Evolutionary conservation across 768 basidiomycete genomes (phyloP).

Genomic region (Russula dissimulans): DNA sequence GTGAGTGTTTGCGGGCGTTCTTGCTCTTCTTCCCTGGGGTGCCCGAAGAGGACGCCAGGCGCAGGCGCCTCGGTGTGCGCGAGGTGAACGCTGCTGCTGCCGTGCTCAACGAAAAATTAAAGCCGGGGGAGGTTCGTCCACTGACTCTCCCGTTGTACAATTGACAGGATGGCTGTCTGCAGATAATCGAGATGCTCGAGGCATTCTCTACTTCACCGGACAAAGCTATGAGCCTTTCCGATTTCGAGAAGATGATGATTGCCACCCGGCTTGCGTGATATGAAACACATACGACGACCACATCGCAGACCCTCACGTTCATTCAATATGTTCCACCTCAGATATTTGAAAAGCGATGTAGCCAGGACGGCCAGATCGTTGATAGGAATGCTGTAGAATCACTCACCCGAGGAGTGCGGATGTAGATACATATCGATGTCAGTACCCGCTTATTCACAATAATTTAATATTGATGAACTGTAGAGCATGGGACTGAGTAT

Average conservation of each 20-base stretch:
- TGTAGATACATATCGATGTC: too few relatives aligned
- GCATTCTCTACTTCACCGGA: slow-evolving; percentile 63
- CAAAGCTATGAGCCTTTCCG: slow-evolving; percentile 53
- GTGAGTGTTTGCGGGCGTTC: slow-evolving; percentile 50
- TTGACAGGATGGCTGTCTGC: background rate
- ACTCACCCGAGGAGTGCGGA: too few relatives aligned
- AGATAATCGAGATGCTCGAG: slow-evolving; percentile 79
- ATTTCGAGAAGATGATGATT: slow-evolving; percentile 73
- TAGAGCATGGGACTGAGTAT: too few relatives aligned
- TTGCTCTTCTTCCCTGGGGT: slow-evolving; percentile 64
- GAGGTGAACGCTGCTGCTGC: slow-evolving; percentile 54
- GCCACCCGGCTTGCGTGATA: slow-evolving; percentile 42
- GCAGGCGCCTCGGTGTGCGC: slow-evolving; percentile 51
- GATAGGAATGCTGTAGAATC: too few relatives aligned
- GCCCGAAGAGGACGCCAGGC: slow-evolving; percentile 35
- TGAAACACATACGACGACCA: background rate
- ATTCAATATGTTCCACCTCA: too few relatives aligned
- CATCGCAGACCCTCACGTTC: too few relatives aligned
- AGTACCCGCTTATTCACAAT: too few relatives aligned
- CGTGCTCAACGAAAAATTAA: slow-evolving; percentile 63
- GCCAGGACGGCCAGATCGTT: too few relatives aligned
- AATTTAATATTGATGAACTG: too few relatives aligned
- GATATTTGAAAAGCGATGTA: too few relatives aligned
- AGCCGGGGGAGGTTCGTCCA: slow-evolving; percentile 54
- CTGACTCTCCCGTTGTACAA: background rate